phyloP scores from a whole-genome alignment of 2,329 filamentous ascomycete species.

The Elsinoe ampelina region DNA sequence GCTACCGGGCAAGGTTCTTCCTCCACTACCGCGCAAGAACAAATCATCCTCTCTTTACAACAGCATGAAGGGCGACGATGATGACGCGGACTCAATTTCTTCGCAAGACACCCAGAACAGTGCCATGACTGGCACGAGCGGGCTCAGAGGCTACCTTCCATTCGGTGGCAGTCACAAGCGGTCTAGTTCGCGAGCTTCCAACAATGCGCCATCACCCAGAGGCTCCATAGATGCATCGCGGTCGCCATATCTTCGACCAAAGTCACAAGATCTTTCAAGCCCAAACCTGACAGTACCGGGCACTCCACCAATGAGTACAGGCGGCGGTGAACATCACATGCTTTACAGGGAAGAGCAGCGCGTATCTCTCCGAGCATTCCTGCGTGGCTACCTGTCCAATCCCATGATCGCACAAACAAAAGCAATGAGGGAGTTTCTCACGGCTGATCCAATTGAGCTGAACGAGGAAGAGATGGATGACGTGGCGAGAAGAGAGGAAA shows the following conservation, averaged over 20 bases:
- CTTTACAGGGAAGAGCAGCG: slow-evolving; percentile 83
- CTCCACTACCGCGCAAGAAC: slow-evolving; percentile 84
- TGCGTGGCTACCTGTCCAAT: slow-evolving; percentile 79
- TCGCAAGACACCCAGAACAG: slow-evolving; percentile 49
- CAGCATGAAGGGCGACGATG: slow-evolving; percentile 52
- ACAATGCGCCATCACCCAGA: slow-evolving; percentile 22
- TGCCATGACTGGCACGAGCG: slow-evolving; percentile 18
- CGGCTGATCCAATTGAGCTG: slow-evolving; percentile 58
- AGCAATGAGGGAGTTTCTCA: slow-evolving; percentile 77
- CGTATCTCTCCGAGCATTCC: slow-evolving; percentile 80
- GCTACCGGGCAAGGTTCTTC: slow-evolving; percentile 80
- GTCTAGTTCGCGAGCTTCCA: slow-evolving; percentile 17
- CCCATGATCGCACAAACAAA: slow-evolving; percentile 73
- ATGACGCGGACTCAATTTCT: slow-evolving; percentile 71
- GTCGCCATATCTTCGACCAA: slow-evolving; percentile 16
- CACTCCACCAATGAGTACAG: not conserved
- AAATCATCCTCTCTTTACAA: slow-evolving; percentile 61
- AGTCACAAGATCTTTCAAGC: slow-evolving; percentile 18
- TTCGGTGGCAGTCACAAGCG: slow-evolving; percentile 19
- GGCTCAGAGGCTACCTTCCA: slow-evolving; percentile 36
- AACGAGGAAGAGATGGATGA: slow-evolving; percentile 79
- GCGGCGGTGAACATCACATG: slow-evolving; percentile 29
- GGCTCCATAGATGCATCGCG: slow-evolving; percentile 24
- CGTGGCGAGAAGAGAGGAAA: slow-evolving; percentile 65
- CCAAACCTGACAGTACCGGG: slow-evolving; percentile 9